Evolutionary conservation across 139 green algal genomes (phyloP), one percentile per base, ranked within the genome.

Genomic region (Cymbomonas tetramitiformis): DNA sequence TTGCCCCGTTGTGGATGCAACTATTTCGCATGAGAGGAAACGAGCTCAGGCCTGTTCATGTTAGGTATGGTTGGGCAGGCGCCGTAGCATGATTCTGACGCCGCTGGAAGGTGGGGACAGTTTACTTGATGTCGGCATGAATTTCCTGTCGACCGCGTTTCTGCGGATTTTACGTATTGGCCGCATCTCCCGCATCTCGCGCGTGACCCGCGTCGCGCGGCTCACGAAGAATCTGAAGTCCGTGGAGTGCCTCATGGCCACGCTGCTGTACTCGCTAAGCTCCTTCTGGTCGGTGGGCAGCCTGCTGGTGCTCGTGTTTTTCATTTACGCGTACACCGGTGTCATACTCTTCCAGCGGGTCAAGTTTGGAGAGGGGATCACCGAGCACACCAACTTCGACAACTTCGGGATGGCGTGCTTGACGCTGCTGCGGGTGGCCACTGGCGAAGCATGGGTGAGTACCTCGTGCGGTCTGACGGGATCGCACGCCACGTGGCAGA

Each of bases 241-340:
- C 15, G 39, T 85, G 31, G 67, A 62, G 36, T 65, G 65, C 29
- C 69, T 89, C 50, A 78, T 89, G 58, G 53, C 64, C 10, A 83
- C 81, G 2, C 68, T 88, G 19, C 62, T 86, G 15, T 61, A 84
- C 36, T 85, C 80, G 0, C 54, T 87, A 58, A 79, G 79, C 0
- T 78, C 79, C 9, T 81, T 90, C 52, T 75, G 73, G 65, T 86
- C 85, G 58, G 79, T 90, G 2, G 82, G 80, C 9, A 73, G 69
- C 0, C 70, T 90, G 29, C 66, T 90, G 19, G 44, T 69, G 4
- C 67, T 90, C 3, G 38, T 87, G 38, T 84, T 87, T 65, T 90
- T 85, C 67, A 78, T 87, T 26, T 92, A 87, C 30, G 36, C 28
- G 26, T 32, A 48, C 3, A 23, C 56, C 38, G 56, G 56, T 26